Conservation (phyloP, 495 filamentous ascomycete species). For the Lasiosphaeris hirsuta region DNA sequence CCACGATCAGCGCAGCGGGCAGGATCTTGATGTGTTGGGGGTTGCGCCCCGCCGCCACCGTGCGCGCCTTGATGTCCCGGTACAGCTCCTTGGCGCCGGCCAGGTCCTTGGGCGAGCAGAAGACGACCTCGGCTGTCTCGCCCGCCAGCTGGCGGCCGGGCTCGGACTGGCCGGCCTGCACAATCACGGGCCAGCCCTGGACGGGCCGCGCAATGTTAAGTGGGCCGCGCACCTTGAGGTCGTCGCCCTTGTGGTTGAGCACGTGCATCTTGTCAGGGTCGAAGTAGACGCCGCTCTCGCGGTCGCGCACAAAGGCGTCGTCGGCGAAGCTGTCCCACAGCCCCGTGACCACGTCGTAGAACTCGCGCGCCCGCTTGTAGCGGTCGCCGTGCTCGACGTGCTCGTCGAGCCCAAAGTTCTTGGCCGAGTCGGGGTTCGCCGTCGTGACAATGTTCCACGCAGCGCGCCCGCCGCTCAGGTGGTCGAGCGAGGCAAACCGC, state of each 20-base stretch:
- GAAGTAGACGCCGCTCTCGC: constrained; percentile 46
- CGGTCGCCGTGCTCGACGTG: constrained; percentile 57
- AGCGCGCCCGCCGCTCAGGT: constrained; percentile 55
- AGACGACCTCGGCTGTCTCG: constrained; percentile 55
- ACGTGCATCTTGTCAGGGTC: constrained; percentile 49
- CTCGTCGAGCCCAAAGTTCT: constrained; percentile 52
- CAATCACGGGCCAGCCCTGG: constrained; percentile 56
- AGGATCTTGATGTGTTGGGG: constrained; percentile 50
- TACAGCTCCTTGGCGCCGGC: constrained; percentile 49
- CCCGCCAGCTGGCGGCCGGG: constrained; percentile 51
- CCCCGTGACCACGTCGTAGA: constrained; percentile 51
- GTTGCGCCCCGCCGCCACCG: constrained; percentile 40
- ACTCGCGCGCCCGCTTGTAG: constrained; percentile 58
- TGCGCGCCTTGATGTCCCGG: constrained; percentile 49
- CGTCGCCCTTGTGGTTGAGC: constrained; percentile 48
- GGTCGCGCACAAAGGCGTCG: constrained; percentile 50
- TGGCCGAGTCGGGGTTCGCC: constrained; percentile 52
- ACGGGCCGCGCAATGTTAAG: constrained; percentile 53
- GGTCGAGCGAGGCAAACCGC: constrained; percentile 58
- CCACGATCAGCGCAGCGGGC: constrained; percentile 48
- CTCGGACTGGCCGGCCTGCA: constrained; percentile 55
- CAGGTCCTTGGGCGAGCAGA: constrained; percentile 38
- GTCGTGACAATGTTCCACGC: constrained; percentile 67
- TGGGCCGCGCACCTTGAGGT: constrained; percentile 44
- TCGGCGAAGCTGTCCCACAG: constrained; percentile 58